Evolutionary conservation across 805 yeast genomes (phyloP).

Genomic region (Ascoidea asiatica): DNA sequence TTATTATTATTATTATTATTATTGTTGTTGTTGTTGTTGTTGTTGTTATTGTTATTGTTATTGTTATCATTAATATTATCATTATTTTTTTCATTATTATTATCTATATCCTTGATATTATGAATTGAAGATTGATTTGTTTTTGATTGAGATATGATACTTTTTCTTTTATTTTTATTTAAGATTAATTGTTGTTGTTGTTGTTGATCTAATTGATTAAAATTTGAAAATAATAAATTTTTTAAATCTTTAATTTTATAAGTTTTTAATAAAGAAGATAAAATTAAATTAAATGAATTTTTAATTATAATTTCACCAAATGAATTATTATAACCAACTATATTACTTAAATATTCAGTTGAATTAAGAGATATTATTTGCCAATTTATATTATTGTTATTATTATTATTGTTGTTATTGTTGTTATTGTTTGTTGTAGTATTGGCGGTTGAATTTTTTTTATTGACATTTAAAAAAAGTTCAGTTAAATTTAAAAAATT

Average conservation of each 20-base stretch:
- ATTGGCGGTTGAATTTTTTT: too few species aligned
- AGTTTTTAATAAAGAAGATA: conserved; percentile 1
- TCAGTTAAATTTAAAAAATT: conserved; percentile 24
- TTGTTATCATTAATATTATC: too few species aligned
- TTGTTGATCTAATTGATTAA: conserved; percentile 7
- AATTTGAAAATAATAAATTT: too few species aligned
- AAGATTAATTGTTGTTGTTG: conserved; percentile 1
- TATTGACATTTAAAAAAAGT: conserved; percentile 15
- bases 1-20: too few species aligned
- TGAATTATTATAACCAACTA: not conserved
- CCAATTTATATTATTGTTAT: conserved; percentile 4
- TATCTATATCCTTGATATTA: too few species aligned
- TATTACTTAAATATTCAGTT: conserved; percentile 15
- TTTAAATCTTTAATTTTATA: conserved; percentile 3
- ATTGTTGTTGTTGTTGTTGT: too few species aligned
- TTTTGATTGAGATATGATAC: conserved; percentile 8
- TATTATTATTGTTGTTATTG: conserved; percentile 4
- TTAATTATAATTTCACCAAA: not conserved
- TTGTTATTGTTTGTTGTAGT: too few species aligned
- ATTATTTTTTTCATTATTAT: too few species aligned
- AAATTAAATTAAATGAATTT: conserved; percentile 3
- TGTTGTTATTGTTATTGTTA: too few species aligned
- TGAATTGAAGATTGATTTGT: too few species aligned
- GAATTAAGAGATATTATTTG: conserved; percentile 11
- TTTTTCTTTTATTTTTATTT: conserved; percentile 8